Evolutionary conservation across 2,329 filamentous ascomycete species (phyloP).

Genomic region (Sporothrix humicola): DNA sequence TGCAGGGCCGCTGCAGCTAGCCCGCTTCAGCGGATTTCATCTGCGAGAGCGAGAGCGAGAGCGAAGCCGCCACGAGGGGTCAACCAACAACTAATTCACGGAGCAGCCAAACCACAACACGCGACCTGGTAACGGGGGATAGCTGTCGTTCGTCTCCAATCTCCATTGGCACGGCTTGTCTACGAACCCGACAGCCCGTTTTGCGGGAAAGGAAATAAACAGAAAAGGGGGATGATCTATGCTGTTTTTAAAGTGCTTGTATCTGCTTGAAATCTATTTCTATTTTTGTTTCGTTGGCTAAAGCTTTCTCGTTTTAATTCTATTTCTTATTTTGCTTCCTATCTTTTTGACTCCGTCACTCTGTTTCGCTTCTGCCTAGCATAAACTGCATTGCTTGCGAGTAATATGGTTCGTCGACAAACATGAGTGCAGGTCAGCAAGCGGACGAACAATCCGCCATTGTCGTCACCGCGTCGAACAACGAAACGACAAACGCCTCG

Average conservation of each 20-base stretch:
- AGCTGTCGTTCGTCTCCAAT: background rate
- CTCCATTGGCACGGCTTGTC: conserved; percentile 3
- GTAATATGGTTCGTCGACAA: background rate
- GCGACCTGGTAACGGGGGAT: background rate
- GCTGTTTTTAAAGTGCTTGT: background rate
- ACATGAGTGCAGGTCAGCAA: conserved; percentile 10
- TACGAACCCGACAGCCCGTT: background rate
- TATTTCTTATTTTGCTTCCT: background rate
- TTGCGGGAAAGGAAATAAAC: background rate
- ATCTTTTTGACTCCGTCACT: background rate
- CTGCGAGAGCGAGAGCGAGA: conserved; percentile 14
- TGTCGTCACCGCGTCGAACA: background rate
- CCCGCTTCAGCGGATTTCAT: background rate
- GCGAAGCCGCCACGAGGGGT: background rate
- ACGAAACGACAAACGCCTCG: background rate
- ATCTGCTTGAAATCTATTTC: background rate
- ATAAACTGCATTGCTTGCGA: background rate
- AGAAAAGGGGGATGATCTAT: background rate
- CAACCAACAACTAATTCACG: too few species aligned
- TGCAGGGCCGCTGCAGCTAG: background rate
- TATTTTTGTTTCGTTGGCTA: background rate
- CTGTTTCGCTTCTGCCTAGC: background rate
- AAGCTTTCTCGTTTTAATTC: background rate
- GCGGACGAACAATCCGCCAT: background rate
- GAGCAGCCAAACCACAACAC: too few species aligned